These are phyloP conservation scores for Trichomonas vaginalis DNA, from an alignment of 208 protist species.

Conservation along the genomic window DNA sequence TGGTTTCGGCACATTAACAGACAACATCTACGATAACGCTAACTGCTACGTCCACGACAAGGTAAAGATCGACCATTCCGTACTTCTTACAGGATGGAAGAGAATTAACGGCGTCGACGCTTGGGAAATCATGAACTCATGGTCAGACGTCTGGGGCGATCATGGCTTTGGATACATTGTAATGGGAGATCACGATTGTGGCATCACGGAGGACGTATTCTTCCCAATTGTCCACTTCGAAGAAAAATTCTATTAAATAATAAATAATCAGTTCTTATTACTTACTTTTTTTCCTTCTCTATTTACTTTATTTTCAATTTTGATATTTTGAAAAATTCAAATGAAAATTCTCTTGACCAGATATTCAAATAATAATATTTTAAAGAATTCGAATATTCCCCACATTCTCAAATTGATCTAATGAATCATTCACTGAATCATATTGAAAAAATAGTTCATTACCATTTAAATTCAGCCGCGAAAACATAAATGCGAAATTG, in stretches of 20 bases:
- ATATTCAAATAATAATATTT: too few species aligned
- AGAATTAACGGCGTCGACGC: background rate
- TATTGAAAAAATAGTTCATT: too few species aligned
- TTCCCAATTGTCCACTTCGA: background rate
- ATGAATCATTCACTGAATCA: too few species aligned
- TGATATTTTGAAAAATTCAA: too few species aligned
- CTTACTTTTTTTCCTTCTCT: background rate
- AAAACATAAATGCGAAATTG: too few species aligned
- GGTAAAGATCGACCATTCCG: background rate
- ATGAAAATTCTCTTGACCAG: too few species aligned
- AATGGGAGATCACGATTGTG: background rate
- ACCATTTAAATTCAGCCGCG: too few species aligned
- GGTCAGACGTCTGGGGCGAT: background rate
- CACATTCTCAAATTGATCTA: too few species aligned
- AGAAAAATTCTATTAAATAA: background rate
- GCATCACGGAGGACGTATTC: background rate
- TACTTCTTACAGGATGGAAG: background rate
- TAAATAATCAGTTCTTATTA: background rate
- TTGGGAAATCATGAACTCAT: background rate
- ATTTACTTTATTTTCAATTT: too few species aligned
- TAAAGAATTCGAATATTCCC: too few species aligned
- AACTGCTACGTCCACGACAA: background rate
- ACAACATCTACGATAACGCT: background rate
- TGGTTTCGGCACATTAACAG: background rate
- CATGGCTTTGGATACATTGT: background rate